Conservation (phyloP, 2,329 filamentous ascomycete species). For the Ophidiomyces ophidiicola region DNA sequence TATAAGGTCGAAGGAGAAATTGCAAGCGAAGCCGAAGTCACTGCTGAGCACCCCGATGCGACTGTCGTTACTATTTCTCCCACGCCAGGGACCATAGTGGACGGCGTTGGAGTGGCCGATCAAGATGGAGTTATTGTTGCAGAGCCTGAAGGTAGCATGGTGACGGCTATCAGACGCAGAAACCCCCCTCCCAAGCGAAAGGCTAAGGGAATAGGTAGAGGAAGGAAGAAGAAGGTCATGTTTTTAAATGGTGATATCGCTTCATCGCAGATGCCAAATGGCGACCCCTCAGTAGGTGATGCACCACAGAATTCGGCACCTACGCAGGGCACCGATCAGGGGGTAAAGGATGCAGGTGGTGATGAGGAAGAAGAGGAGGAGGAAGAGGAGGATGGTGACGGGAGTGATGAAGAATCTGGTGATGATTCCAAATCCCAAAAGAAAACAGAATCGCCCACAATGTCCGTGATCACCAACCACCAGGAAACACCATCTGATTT, state of each 20-base stretch:
- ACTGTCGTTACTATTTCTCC: slow-evolving; percentile 33
- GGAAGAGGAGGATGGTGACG: slow-evolving; percentile 39
- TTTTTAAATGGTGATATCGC: slow-evolving; percentile 38
- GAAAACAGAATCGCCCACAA: slow-evolving; percentile 15
- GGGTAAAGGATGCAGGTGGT: slow-evolving; percentile 18
- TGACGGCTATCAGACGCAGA: slow-evolving; percentile 43
- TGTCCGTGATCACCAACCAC: slow-evolving; percentile 21
- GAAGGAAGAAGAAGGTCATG: slow-evolving; percentile 60
- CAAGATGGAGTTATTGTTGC: slow-evolving; percentile 48
- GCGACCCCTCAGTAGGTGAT: slow-evolving; percentile 22
- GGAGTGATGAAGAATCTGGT: slow-evolving; percentile 40
- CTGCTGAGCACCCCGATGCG: slow-evolving; percentile 31
- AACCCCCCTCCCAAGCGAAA: slow-evolving; percentile 70
- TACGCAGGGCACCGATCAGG: slow-evolving; percentile 15
- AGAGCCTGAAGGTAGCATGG: slow-evolving; percentile 34
- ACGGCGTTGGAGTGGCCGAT: slow-evolving; percentile 49
- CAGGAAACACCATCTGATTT: slow-evolving; percentile 6
- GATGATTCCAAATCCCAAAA: slow-evolving; percentile 34
- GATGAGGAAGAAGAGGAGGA: slow-evolving; percentile 38
- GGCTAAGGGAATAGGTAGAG: slow-evolving; percentile 64
- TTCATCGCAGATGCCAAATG: slow-evolving; percentile 30
- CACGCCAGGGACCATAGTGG: slow-evolving; percentile 46
- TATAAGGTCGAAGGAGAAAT: slow-evolving; percentile 74
- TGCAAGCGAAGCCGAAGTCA: slow-evolving; percentile 42
- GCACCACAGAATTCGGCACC: slow-evolving; percentile 26